Evolutionary conservation across 2,329 filamentous ascomycete genomes (phyloP).

Genomic region (Magnaporthiopsis poae): DNA sequence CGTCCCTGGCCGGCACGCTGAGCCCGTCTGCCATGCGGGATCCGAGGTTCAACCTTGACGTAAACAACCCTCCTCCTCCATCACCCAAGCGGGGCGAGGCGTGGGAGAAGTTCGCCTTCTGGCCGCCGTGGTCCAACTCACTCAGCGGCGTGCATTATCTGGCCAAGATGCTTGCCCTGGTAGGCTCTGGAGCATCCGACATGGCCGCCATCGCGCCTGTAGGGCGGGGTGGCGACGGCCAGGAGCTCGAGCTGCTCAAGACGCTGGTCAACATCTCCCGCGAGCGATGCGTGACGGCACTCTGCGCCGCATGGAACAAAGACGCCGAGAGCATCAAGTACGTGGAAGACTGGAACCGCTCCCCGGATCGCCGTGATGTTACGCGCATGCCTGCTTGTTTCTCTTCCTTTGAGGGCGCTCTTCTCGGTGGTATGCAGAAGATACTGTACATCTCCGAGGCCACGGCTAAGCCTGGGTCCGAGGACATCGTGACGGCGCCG

Average conservation of each 20-base stretch:
- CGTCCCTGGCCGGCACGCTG: constrained; percentile 29
- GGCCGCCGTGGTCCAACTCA: constrained; percentile 87
- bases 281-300: constrained; percentile 74
- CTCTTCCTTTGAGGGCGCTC: constrained; percentile 69
- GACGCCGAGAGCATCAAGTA: constrained; percentile 88
- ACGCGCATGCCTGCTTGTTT: constrained; percentile 87
- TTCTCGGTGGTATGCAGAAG: constrained; percentile 83
- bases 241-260: constrained; percentile 62
- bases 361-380: constrained; percentile 70
- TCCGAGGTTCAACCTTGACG: constrained; percentile 70
- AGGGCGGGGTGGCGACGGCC: constrained; percentile 40
- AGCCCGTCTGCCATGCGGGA: constrained; percentile 53
- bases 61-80: constrained; percentile 63
- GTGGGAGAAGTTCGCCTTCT: constrained; percentile 93
- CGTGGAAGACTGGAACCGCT: constrained; percentile 86
- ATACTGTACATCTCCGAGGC: constrained; percentile 88
- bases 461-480: constrained; percentile 60
- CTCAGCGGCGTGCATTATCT: constrained; percentile 87
- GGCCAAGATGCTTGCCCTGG: constrained; percentile 66
- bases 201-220: constrained; percentile 68
- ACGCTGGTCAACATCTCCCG: constrained; percentile 66
- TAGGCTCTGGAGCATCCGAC: constrained; percentile 80
- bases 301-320: constrained; percentile 83
- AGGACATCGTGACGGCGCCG: constrained; percentile 73
- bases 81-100: constrained; percentile 70